Evolutionary conservation across 305 asterid genomes (phyloP).

Genomic region (Fraxinus xanthoxyloides): DNA sequence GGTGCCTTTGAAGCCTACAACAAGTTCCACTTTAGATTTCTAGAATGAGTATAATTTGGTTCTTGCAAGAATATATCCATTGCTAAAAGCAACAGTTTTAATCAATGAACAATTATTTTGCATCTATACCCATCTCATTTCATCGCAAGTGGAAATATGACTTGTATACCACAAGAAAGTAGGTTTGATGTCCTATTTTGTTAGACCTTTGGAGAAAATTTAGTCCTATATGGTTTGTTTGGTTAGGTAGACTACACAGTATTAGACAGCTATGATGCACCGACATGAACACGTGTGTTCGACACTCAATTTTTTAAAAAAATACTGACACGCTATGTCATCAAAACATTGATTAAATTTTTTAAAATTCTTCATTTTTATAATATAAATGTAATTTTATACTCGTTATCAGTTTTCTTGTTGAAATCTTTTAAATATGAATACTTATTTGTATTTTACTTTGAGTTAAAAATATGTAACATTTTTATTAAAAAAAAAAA

Average conservation of each 20-base stretch:
- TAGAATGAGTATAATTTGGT: constrained; percentile 1
- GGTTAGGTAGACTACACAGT: not conserved
- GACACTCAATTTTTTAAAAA: too few species aligned
- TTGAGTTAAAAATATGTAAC: not conserved
- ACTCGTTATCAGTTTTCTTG: not conserved
- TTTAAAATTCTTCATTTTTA: too few species aligned
- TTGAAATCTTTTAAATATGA: not conserved
- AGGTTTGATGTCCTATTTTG: not conserved
- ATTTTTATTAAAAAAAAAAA: too few species aligned
- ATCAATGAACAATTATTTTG: not conserved
- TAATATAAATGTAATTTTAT: too few species aligned
- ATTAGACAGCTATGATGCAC: not conserved
- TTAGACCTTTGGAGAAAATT: not conserved
- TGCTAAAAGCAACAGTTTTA: not conserved
- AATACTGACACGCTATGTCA: too few species aligned
- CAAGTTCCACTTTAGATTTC: constrained; percentile 7
- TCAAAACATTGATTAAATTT: not conserved
- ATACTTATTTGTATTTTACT: too few species aligned
- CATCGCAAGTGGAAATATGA: not conserved
- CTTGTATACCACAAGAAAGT: not conserved
- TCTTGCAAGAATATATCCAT: not conserved
- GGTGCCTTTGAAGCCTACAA: constrained; percentile 3
- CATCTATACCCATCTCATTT: not conserved
- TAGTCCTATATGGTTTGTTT: not conserved
- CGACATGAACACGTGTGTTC: not conserved